Evolutionary conservation across 164 flowering plant species (phyloP), one percentile per base, ranked within the genome.

Genomic region (Vitis riparia): DNA sequence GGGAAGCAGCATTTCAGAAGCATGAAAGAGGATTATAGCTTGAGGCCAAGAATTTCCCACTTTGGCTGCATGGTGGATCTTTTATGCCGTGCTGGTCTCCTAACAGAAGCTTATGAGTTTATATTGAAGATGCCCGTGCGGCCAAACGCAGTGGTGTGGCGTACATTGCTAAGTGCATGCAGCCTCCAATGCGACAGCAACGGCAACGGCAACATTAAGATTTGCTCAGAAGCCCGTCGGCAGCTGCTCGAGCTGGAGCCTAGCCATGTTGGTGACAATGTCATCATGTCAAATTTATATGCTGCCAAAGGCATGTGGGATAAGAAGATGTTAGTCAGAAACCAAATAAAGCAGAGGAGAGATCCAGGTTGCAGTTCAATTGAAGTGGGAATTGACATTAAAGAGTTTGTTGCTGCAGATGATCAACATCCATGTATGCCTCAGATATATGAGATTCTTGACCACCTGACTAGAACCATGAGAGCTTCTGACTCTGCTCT

Each of bases 281-380:
- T 83, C 37, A 52, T 69, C 9, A 58, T 81, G 69, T 78, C 88
- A 29, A 83, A 83, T 65, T 68, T 77, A 1, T 81, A 77, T 69
- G 83, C 88, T 23, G 76, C 79, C 0, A 76, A 75, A 63, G 84
- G 85, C 5, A 69, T 79, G 78, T 83, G 87, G 88, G 76, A 71
- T 17, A 67, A 80, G 61, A 81, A 81, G 47, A 29, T 55, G 23
- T 23, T 7, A 11, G 69, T 69, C 47, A 84, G 87, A 68, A 66
- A 67, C 14, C 72, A 23, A 61, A 73, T 79, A 9, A 78, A 59
- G 69, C 56, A 66, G 51, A 69, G 82, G 49, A 77, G 78, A 63
- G 71, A 56, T 72, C 86, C 89, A n/a, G 86, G 86, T 50, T 82
- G 82, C 63, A 85, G 86, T 63, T 75, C 74, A 15, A 78, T 85